Base-by-base conservation (phyloP, 2,329 filamentous ascomycete genomes). In the Daldinia sp. region DNA sequence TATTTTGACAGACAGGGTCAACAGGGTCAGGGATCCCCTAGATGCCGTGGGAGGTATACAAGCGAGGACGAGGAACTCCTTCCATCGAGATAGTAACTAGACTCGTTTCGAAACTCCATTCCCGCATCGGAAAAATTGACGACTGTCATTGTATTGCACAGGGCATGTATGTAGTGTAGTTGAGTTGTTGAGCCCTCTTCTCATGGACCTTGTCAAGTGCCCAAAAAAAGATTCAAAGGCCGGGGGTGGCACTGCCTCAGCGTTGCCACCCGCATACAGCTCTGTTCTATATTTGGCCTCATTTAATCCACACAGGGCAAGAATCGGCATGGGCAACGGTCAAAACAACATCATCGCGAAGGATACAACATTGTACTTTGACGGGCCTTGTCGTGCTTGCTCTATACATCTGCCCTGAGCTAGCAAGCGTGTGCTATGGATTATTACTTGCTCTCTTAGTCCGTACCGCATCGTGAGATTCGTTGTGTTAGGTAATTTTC, bases 241-340 rank as follows among this genome's bases (percentile, higher is more conserved):
- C 62, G 53, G 68, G 68, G 68, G 55, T 67, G 50, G 63, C 69
- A 71, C 66, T 71, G 69, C 69, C 69, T 69, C 69, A 67, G 26
- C 69, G 65, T 66, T 53, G 68, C 65, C 66, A 67, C 69, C 59
- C 60, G 53, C 66, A 59, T 64, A 44, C 60, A 65, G 65, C 63
- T 70, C 53, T 58, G 56, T 71, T 69, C 69, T 71, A 71, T 69
- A 71, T 71, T 71, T 71, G 66, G 69, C 66, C 13, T 48, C 41
- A 12, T 41, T 51, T 20, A 12, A 12, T 60, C 46, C 26, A 28
- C 44, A 67, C 57, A 65, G 18, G 61, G 64, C 41, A 70, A 58
- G 65, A 68, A 70, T 70, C 68, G 62, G 68, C 68, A 42, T 35
- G 46, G 28, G 46, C 41, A 48, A 41, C 51, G 50, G 39, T 60